Percentiles rank a stretch among this genome's conserved stretches.
phyloP scores from a whole-genome alignment of 371 early-diverging fungal species.

The Polyrhizophydium stewartii region DNA sequence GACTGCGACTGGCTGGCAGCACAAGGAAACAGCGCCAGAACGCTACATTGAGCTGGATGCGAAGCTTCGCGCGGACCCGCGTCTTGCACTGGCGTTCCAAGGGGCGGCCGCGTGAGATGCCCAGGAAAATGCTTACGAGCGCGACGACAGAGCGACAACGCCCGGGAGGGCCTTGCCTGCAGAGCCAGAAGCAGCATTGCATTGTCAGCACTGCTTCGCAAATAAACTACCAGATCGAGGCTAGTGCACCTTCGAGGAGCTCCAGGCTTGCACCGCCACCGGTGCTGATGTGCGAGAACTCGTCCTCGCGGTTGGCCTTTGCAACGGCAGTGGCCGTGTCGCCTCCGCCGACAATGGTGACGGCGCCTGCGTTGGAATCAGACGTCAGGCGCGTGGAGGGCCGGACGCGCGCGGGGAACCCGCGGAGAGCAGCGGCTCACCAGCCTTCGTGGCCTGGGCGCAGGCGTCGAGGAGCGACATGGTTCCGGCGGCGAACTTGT shows the following conservation, averaged over 20 bases:
- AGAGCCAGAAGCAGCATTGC: no score
- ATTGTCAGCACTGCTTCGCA: not conserved
- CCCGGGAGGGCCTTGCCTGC: conserved; percentile 70
- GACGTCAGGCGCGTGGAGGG: not conserved
- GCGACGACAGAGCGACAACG: conserved; percentile 75
- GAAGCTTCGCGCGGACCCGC: conserved; percentile 34
- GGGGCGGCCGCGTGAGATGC: not conserved
- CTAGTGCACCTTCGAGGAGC: conserved; percentile 83
- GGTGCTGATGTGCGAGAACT: conserved; percentile 94
- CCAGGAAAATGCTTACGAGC: not conserved
- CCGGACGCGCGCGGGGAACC: conserved; percentile 29
- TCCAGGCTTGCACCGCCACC: conserved; percentile 98
- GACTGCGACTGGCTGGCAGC: conserved; percentile 20
- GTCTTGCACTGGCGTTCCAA: conserved; percentile 27
- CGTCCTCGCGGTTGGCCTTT: conserved; percentile 76
- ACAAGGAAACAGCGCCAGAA: conserved; percentile 53
- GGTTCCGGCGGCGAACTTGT: conserved; percentile 89
- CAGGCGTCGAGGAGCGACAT: conserved; percentile 80
- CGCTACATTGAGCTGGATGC: conserved; percentile 44
- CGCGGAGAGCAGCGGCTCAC: no score
- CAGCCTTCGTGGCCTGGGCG: conserved; percentile 74
- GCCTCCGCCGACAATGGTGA: conserved; percentile 84
- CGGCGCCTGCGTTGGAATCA: conserved; percentile 33
- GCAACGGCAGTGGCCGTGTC: conserved; percentile 98
- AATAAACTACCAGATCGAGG: conserved; percentile 5